phyloP scores from a whole-genome alignment of 2,329 filamentous ascomycete species.

The Chrysosphaeria jannelii region DNA sequence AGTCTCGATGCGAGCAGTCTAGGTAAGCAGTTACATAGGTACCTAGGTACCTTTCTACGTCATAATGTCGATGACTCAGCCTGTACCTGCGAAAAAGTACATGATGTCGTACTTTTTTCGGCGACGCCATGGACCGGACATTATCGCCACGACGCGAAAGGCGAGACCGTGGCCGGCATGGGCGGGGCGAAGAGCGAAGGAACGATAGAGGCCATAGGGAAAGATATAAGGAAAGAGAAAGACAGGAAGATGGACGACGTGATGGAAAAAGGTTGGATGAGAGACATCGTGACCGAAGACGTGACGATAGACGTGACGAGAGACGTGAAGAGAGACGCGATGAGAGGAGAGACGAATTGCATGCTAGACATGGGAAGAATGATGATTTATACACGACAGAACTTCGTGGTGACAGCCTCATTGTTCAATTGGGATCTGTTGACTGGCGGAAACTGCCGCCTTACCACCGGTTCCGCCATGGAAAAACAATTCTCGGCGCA shows the following conservation, averaged over 20 bases:
- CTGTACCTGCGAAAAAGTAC: no score
- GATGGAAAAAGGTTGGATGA: no score
- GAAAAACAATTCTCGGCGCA: constrained; percentile 41
- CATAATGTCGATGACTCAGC: no score
- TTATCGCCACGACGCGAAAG: no score
- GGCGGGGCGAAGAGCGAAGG: not conserved
- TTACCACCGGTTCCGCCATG: constrained; percentile 39
- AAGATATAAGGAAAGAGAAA: not conserved
- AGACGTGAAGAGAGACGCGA: no score
- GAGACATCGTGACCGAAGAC: constrained; percentile 1
- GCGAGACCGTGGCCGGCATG: not conserved
- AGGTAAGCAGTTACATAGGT: no score
- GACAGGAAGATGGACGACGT: not conserved
- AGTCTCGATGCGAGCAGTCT: no score
- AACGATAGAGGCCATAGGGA: not conserved
- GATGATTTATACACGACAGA: constrained; percentile 28
- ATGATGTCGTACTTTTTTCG: no score
- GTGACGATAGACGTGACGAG: constrained; percentile 1
- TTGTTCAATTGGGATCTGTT: constrained; percentile 41
- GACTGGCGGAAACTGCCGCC: constrained; percentile 40
- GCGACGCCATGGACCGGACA: no score
- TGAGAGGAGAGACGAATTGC: constrained; percentile 1
- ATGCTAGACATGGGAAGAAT: constrained; percentile 1
- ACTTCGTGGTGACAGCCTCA: constrained; percentile 44
- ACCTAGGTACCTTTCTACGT: no score